These are phyloP conservation scores for Westerdykella ornata DNA, from an alignment of 2,329 filamentous ascomycete genomes.

Conservation along the genomic window DNA sequence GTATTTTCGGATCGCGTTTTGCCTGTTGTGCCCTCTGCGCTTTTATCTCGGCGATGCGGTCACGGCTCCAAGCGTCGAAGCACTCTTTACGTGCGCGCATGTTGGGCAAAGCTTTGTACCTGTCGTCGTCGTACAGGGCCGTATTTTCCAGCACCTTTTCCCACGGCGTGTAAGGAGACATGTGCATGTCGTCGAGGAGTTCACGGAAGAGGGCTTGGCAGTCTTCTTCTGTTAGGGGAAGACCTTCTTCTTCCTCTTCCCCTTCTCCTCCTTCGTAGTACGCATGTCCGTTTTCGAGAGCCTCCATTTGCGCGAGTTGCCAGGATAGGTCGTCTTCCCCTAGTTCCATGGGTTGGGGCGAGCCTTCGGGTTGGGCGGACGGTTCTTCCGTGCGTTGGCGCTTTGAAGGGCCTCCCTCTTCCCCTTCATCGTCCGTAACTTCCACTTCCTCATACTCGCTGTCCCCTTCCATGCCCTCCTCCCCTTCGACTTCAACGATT, in stretches of 20 bases:
- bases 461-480: conserved; percentile 48
- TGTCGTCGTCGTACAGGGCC: conserved; percentile 72
- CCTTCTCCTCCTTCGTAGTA: conserved; percentile 60
- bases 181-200: conserved; percentile 70
- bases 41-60: conserved; percentile 65
- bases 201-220: conserved; percentile 74
- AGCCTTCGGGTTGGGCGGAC: conserved; percentile 25
- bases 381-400: conserved; percentile 44
- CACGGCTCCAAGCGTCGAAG: conserved; percentile 76
- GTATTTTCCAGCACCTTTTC: conserved; percentile 81
- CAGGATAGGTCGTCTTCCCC: conserved; percentile 91
- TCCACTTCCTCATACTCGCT: conserved; percentile 75
- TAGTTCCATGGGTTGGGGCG: conserved; percentile 62
- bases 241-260: conserved; percentile 66
- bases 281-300: conserved; percentile 69
- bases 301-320: conserved; percentile 84
- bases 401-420: conserved; percentile 44
- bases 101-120: conserved; percentile 76
- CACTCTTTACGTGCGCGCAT: conserved; percentile 75
- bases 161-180: conserved; percentile 88
- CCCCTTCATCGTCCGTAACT: conserved; percentile 55
- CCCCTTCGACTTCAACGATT: conserved; percentile 32
- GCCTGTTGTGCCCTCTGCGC: conserved; percentile 67
- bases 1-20: conserved; percentile 74
- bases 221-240: conserved; percentile 67